phyloP scores from a whole-genome alignment of 768 basidiomycete species.

The Piloderma croceum region DNA sequence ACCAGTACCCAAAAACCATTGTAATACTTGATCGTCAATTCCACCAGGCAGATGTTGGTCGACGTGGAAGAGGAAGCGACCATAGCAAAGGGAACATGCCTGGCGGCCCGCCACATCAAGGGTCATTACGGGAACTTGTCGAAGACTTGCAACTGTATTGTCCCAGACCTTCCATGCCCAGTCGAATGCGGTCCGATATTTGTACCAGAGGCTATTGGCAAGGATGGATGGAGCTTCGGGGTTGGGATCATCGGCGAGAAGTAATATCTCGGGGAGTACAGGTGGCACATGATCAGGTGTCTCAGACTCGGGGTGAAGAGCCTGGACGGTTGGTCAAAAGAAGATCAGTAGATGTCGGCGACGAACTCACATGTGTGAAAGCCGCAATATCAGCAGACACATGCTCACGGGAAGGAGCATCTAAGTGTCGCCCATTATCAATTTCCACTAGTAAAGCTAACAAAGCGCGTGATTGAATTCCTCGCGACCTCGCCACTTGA shows the following conservation, averaged over 20 bases:
- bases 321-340: conserved; percentile 21
- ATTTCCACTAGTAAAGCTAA: conserved; percentile 61
- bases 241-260: conserved; percentile 54
- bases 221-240: conserved; percentile 62
- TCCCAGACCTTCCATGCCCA: conserved; percentile 88
- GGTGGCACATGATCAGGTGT: conserved; percentile 30
- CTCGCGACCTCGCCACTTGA: conserved; percentile 56
- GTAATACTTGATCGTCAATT: conserved; percentile 62
- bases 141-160: conserved; percentile 69
- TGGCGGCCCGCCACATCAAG: conserved; percentile 41
- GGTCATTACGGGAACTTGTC: conserved; percentile 57
- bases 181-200: conserved; percentile 63
- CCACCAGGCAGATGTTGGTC: conserved; percentile 73
- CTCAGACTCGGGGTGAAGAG: conserved; percentile 34
- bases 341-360: background rate
- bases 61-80: conserved; percentile 63
- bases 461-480: conserved; percentile 59
- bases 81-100: conserved; percentile 59
- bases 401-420: conserved; percentile 49
- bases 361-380: conserved; percentile 51
- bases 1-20: conserved; percentile 69
- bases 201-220: conserved; percentile 77
- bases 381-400: conserved; percentile 54
- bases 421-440: conserved; percentile 55
- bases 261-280: conserved; percentile 56